phyloP scores from a whole-genome alignment of 305 asterid species.

The Solanum hybrid region DNA sequence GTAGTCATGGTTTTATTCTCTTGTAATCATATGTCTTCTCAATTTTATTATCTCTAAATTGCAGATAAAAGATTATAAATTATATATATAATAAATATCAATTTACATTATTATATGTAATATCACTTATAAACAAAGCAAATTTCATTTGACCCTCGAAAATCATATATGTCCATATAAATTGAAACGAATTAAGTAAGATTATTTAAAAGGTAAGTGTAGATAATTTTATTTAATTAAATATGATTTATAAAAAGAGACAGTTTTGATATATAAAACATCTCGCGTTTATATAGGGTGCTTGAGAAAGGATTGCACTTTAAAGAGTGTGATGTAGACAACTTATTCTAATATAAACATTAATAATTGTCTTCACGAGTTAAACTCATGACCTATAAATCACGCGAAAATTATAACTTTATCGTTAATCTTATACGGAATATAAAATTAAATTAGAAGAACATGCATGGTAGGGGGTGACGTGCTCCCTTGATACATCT shows the following conservation, averaged over 20 bases:
- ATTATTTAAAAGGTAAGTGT: no score
- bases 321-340: neutral
- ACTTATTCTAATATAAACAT: neutral
- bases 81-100: no score
- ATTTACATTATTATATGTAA: no score
- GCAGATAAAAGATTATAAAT: no score
- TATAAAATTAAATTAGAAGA: neutral
- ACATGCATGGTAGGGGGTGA: neutral
- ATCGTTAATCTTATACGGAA: neutral
- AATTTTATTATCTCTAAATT: no score
- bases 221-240: neutral
- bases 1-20: no score
- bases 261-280: rapidly evolving
- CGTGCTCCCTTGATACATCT: neutral
- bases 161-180: no score
- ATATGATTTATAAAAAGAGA: neutral
- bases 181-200: no score
- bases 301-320: neutral
- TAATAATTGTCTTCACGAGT: no score
- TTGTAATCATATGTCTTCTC: no score
- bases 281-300: rapidly evolving
- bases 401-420: neutral
- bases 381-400: neutral
- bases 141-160: no score
- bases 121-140: no score